These are phyloP conservation scores for Leccinum incarnatum DNA, from an alignment of 768 basidiomycete species.

Conservation along the genomic window DNA sequence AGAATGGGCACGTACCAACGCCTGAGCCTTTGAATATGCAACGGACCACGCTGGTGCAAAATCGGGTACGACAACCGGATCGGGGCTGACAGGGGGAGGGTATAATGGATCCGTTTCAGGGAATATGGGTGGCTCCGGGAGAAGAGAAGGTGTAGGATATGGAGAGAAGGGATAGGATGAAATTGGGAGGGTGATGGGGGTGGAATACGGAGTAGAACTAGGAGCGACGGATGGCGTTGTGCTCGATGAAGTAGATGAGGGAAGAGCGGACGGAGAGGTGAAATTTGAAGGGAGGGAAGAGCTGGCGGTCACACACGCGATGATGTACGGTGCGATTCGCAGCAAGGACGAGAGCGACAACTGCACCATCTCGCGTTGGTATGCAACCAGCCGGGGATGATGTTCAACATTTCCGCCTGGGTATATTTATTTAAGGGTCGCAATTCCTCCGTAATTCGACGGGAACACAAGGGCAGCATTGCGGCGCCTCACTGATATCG, in stretches of 20 bases:
- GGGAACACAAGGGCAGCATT: background rate
- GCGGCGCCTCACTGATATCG: background rate
- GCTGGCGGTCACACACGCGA: background rate
- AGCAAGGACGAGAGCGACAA: conserved; percentile 15
- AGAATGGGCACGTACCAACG: conserved; percentile 39
- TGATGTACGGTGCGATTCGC: conserved; percentile 4
- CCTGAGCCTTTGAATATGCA: conserved; percentile 58
- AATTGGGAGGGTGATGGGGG: conserved; percentile 36
- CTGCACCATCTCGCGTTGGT: conserved; percentile 14
- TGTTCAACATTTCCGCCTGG: background rate
- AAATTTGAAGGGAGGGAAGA: background rate
- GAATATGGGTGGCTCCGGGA: conserved; percentile 51
- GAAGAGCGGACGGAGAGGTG: no score
- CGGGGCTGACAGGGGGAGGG: conserved; percentile 53
- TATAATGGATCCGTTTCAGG: conserved; percentile 51
- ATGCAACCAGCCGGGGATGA: background rate
- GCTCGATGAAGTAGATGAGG: no score
- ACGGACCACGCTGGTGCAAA: conserved; percentile 52
- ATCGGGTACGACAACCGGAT: conserved; percentile 41
- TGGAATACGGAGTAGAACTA: background rate
- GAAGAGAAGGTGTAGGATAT: conserved; percentile 59
- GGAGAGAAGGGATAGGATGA: conserved; percentile 49
- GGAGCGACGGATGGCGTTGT: conserved; percentile 3
- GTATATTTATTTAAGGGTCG: conserved; percentile 6
- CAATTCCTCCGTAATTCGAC: background rate